Evolutionary conservation across 2,329 filamentous ascomycete genomes (phyloP).

Genomic region (Cladophialophora psammophila): DNA sequence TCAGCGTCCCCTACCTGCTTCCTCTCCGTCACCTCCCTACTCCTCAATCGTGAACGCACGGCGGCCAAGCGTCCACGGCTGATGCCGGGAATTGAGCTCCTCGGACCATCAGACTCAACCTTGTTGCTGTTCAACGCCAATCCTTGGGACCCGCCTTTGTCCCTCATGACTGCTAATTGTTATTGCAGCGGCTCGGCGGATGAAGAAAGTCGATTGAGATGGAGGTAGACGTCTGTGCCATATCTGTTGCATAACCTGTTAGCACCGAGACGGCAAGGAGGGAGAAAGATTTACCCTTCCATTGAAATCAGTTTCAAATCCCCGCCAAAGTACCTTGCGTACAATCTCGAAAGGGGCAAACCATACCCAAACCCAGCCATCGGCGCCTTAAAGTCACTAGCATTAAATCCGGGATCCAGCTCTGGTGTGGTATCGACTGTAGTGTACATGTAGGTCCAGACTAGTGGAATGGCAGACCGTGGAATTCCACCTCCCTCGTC

Average conservation of each 20-base stretch:
- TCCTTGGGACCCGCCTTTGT: conserved; percentile 60
- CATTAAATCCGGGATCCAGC: conserved; percentile 96
- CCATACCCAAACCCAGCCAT: conserved; percentile 99
- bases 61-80: conserved; percentile 53
- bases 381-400: conserved; percentile 98
- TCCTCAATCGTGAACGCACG: conserved; percentile 74
- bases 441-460: conserved; percentile 99
- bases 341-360: conserved; percentile 89
- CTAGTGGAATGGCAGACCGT: conserved; percentile 87
- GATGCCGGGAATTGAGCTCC: conserved; percentile 19
- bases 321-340: conserved; percentile 96
- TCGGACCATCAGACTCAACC: conserved; percentile 17
- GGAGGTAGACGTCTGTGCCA: conserved; percentile 97
- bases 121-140: conserved; percentile 47
- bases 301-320: conserved; percentile 98
- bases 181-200: conserved; percentile 98
- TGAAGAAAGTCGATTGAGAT: conserved; percentile 92
- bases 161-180: conserved; percentile 74
- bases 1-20: conserved; percentile 91
- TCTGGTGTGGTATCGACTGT: conserved; percentile 96
- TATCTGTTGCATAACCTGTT: conserved; percentile 66
- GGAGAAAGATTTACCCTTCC: conserved; percentile 77
- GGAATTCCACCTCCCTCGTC: conserved; percentile 98
- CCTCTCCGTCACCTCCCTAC: conserved; percentile 79
- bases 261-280: background rate